These are phyloP conservation scores for Xylariales sp. DNA, from an alignment of 2,329 filamentous ascomycete species.

Conservation along the genomic window DNA sequence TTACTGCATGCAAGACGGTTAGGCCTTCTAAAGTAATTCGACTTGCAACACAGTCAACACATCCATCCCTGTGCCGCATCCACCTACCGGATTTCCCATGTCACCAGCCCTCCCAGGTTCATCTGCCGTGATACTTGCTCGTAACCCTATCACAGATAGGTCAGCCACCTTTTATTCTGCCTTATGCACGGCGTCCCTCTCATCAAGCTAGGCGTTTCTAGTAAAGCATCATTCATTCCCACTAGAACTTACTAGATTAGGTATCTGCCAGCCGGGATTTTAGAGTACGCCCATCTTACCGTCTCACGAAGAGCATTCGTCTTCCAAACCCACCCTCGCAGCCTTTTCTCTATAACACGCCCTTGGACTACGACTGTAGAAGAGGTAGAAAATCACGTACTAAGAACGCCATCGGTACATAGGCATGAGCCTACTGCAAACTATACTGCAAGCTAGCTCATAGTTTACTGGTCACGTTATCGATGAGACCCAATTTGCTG, in stretches of 20 bases:
- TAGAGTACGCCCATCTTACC: neutral
- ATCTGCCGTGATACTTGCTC: slow-evolving; percentile 21
- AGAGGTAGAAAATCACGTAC: slow-evolving; percentile 9
- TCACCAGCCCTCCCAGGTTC: slow-evolving; percentile 18
- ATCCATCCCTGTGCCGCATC: slow-evolving; percentile 38
- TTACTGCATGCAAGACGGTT: slow-evolving; percentile 45
- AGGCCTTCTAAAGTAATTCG: slow-evolving; percentile 42
- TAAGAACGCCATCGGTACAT: slow-evolving; percentile 14
- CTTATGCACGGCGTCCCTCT: slow-evolving; percentile 24
- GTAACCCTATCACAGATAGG: slow-evolving; percentile 14
- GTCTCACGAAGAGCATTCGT: neutral
- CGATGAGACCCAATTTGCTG: slow-evolving; percentile 32
- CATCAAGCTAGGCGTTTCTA: slow-evolving; percentile 8
- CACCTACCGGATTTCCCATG: slow-evolving; percentile 7
- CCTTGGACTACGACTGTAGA: slow-evolving; percentile 5
- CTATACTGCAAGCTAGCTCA: slow-evolving; percentile 35
- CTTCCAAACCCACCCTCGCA: neutral
- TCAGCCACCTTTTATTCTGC: slow-evolving; percentile 13
- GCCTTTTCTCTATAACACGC: slow-evolving; percentile 4
- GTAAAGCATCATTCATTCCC: slow-evolving; percentile 3
- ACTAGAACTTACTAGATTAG: slow-evolving; percentile 11
- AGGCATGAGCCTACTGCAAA: slow-evolving; percentile 35
- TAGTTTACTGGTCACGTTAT: slow-evolving; percentile 34
- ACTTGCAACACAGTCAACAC: slow-evolving; percentile 40
- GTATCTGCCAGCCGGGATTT: slow-evolving; percentile 5